These are phyloP conservation scores for Phytophthora aleatoria DNA, from an alignment of 352 stramenopile genomes.

Conservation along the genomic window DNA sequence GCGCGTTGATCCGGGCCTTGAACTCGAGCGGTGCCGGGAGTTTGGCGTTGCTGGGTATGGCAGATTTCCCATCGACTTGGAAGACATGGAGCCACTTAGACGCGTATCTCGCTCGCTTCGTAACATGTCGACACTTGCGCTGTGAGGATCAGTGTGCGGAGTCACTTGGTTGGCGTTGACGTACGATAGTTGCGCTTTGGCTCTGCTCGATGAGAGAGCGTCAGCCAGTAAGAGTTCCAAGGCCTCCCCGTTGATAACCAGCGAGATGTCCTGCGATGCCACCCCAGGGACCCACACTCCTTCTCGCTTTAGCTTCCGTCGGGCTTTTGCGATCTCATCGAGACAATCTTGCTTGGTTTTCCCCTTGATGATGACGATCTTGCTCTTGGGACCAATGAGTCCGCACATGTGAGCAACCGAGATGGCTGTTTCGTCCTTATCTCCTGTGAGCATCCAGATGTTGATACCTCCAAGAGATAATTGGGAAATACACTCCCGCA, in stretches of 20 bases:
- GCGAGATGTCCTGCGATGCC: slow-evolving; percentile 68
- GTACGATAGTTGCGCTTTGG: slow-evolving; percentile 22
- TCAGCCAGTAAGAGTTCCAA: slow-evolving; percentile 73
- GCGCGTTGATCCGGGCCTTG: slow-evolving; percentile 40
- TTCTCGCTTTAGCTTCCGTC: slow-evolving; percentile 77
- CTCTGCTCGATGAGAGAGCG: slow-evolving; percentile 23
- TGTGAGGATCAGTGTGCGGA: slow-evolving; percentile 7
- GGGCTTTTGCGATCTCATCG: slow-evolving; percentile 77
- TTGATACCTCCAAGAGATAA: slow-evolving; percentile 97
- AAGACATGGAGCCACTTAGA: slow-evolving; percentile 47
- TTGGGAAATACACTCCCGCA: slow-evolving; percentile 95
- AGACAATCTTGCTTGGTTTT: slow-evolving; percentile 81
- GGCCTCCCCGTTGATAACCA: slow-evolving; percentile 86
- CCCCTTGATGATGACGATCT: slow-evolving; percentile 85
- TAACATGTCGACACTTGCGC: slow-evolving; percentile 12
- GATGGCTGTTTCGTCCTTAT: slow-evolving; percentile 99
- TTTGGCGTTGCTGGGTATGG: slow-evolving; percentile 35
- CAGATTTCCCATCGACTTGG: slow-evolving; percentile 56
- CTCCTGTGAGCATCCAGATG: slow-evolving; percentile 99
- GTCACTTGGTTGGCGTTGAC: slow-evolving; percentile 26
- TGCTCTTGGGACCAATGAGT: slow-evolving; percentile 82
- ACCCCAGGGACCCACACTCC: slow-evolving; percentile 81
- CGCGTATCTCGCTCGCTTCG: slow-evolving; percentile 19
- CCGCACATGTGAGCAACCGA: slow-evolving; percentile 98
- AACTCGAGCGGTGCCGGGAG: slow-evolving; percentile 35